Conservation (phyloP, 352 stramenopile genomes). For the Blastocystis sp. region DNA sequence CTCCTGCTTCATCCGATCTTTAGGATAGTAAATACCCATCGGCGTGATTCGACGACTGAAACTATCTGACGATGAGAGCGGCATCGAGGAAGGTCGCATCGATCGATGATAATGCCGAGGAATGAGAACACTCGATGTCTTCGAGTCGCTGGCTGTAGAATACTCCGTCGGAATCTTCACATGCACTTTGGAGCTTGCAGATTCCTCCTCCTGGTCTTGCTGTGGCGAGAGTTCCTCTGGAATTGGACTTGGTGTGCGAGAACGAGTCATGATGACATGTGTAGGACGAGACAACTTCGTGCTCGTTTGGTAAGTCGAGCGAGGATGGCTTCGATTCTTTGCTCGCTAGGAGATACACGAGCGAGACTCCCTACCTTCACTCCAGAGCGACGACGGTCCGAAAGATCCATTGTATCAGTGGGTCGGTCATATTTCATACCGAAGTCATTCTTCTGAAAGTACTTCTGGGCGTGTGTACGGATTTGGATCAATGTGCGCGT, state of each 20-base stretch:
- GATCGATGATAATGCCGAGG: neutral
- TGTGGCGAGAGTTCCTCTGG: neutral
- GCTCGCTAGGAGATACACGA: neutral
- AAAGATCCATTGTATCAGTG: neutral
- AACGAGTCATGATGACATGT: conserved; percentile 27
- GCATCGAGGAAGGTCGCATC: neutral
- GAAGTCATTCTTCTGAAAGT: conserved; percentile 75
- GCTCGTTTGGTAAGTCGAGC: conserved; percentile 15
- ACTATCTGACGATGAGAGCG: neutral
- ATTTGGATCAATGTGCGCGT: conserved; percentile 71
- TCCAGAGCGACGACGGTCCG: neutral
- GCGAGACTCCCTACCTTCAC: neutral
- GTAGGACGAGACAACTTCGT: neutral
- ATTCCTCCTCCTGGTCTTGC: neutral
- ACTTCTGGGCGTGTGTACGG: conserved; percentile 79
- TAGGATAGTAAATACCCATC: conserved; percentile 27
- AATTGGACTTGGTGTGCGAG: conserved; percentile 2
- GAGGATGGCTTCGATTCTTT: conserved; percentile 2
- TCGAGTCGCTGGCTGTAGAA: neutral
- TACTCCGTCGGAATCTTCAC: neutral
- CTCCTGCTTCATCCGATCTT: conserved; percentile 29
- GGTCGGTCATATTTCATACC: conserved; percentile 45
- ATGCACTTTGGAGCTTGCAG: neutral
- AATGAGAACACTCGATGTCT: neutral
- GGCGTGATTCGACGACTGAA: conserved; percentile 34